A percentile compares a stretch with the other conserved stretches of the same genome.
phyloP scores from a whole-genome alignment of 1,284 basidiomycete species.

The Fomitopsis betulina region DNA sequence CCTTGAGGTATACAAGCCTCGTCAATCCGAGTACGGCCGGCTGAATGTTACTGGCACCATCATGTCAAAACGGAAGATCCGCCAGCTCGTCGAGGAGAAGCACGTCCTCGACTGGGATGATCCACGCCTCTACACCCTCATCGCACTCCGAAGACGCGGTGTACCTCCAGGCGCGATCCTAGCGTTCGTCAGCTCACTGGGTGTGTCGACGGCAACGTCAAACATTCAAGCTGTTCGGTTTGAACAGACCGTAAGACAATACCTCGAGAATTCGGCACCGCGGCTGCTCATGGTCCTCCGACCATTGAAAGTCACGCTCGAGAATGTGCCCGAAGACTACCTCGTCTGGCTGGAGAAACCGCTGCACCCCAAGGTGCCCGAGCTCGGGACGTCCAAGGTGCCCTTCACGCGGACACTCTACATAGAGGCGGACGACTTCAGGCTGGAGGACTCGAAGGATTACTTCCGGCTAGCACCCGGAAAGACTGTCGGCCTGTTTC shows the following conservation, averaged over 20 bases:
- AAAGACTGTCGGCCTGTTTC: slow-evolving; percentile 95
- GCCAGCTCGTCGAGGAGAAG: slow-evolving; percentile 81
- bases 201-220: slow-evolving; percentile 84
- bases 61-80: slow-evolving; percentile 96
- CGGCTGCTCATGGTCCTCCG: slow-evolving; percentile 91
- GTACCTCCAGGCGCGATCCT: slow-evolving; percentile 95
- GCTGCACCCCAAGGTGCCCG: slow-evolving; percentile 91
- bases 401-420: slow-evolving; percentile 90
- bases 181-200: slow-evolving; percentile 89
- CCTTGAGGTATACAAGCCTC: slow-evolving; percentile 95
- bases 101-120: slow-evolving; percentile 97
- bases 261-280: slow-evolving; percentile 87
- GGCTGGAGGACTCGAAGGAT: slow-evolving; percentile 86
- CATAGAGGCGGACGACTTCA: slow-evolving; percentile 95
- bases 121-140: slow-evolving; percentile 96
- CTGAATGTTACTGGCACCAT: slow-evolving; percentile 94
- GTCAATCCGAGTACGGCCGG: slow-evolving; percentile 96
- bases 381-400: slow-evolving; percentile 79
- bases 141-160: slow-evolving; percentile 91
- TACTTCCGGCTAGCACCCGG: slow-evolving; percentile 98
- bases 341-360: slow-evolving; percentile 85
- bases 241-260: slow-evolving; percentile 85
- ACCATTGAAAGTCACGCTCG: slow-evolving; percentile 88
- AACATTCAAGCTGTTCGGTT: slow-evolving; percentile 90
- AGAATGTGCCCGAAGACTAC: slow-evolving; percentile 90